Base-by-base conservation (phyloP, 139 green algal genomes). In the Medakamo hakoo region DNA sequence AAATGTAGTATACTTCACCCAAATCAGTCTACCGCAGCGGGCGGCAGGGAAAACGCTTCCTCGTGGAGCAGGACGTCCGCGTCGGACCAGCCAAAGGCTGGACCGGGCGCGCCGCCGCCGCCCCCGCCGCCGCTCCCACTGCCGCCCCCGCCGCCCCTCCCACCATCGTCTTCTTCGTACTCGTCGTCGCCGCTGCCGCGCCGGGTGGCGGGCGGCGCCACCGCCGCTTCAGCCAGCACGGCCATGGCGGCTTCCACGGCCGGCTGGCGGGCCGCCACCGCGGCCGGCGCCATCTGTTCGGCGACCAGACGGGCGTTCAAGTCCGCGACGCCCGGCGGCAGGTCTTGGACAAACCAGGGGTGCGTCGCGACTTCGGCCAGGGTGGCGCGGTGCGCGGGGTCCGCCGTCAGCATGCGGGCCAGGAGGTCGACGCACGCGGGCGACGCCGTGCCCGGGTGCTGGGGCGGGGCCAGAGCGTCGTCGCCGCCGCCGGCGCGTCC, bases 301-400 rank as follows among this genome's bases (percentile, higher is more conserved):
- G 67, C 57, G 49, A 75, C 52, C 56, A 74, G 69, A 60, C 77
- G 77, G 40, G 75, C 73, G 63, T 94, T 94, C 85, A 94, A 90
- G 30, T 83, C 78, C 49, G 68, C 68, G 9, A 92, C 81, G 21
- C 90, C 87, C 3, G 77, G 77, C n/a, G 90, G 90, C 68, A 96
- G 83, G 69, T 94, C 88, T 66, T 86, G 89, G 52, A 73, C 67
- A 75, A 90, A 97, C 87, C 87, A 98, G 21, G 83, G 78, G 65
- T 92, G 84, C 55, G 72, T 24, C 63, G 76, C 63, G 58, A 95
- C 85, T 64, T 86, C 77, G 5, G 63, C 55, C 4, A 96, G 82
- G 30, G 71, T 84, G 70, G 94, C 88, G 58, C 91, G 84, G 61
- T 80, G 74, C n/a, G 55, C 30, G 2, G 92, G 86, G 64, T 95